Base-by-base conservation (phyloP, 352 stramenopile species). In the Phytopythium helicoides region DNA sequence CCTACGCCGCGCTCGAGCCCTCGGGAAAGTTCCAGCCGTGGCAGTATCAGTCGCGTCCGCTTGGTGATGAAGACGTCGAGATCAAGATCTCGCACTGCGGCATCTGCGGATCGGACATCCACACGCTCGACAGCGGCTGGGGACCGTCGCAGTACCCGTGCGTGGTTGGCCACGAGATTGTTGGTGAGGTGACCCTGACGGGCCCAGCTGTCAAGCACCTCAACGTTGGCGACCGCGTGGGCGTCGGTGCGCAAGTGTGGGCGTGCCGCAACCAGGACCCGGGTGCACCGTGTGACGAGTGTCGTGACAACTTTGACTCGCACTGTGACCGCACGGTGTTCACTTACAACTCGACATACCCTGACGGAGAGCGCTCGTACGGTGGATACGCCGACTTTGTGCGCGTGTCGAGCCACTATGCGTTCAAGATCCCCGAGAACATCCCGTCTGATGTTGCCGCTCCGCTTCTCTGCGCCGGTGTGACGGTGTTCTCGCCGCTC, bases 321-420 rank as follows among this genome's bases (percentile, higher is more conserved):
- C 70, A 82, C 55, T 95, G 85, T 54, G 54, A 38, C n/a, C 52
- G 61, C 46, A 52, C 34, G 22, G 66, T 83, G 19, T 55, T 33
- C 23, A 92, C 76, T 1, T 89, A 93, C 64, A 75, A 75, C 57
- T 51, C 45, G 42, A 70, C 54, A 60, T 76, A 71, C 48, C 50
- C 58, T 21, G 75, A 91, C 36, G 84, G 81, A 28, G 42, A 26
- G 18, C 46, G 42, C 3, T 50, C 58, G 4, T 73, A 71, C 56
- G 81, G 83, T 25, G 87, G 87, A 21, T 96, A 95, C 55, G 68
- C 67, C 15, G 66, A 87, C 23, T 75, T 66, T 41, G 75, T 96
- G 33, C 82, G 86, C 15, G 69, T 90, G 6, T 87, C 15, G 84
- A 84, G 56, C n/a, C n/a, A n/a, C n/a, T n/a, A n/a, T n/a, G n/a